Percentiles rank a stretch among this genome's conserved stretches.
Conservation (phyloP, 2,329 filamentous ascomycete species). For the Calonectria pseudoreteaudii region DNA sequence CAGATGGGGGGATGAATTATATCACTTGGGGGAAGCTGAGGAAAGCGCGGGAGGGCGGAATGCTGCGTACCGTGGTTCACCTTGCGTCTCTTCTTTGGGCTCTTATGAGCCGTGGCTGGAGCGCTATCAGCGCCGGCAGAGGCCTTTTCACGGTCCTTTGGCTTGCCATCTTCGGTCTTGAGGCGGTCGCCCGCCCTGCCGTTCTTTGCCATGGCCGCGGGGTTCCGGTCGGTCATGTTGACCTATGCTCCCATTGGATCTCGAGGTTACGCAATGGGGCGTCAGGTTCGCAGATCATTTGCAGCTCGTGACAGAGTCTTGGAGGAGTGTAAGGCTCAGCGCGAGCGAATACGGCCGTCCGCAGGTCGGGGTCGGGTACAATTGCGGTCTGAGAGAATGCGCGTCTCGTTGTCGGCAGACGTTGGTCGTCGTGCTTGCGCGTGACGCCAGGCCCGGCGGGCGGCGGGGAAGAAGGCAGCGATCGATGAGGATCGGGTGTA, state of each 20-base stretch:
- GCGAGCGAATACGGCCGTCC: slow-evolving; percentile 40
- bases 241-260: slow-evolving; percentile 49
- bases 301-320: slow-evolving; percentile 45
- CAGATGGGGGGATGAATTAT: not conserved
- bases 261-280: slow-evolving; percentile 47
- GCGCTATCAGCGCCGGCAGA: slow-evolving; percentile 34
- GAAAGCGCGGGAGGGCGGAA: slow-evolving; percentile 12
- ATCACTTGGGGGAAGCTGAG: not conserved
- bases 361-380: slow-evolving; percentile 34
- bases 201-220: slow-evolving; percentile 48
- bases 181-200: slow-evolving; percentile 40
- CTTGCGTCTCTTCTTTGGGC: slow-evolving; percentile 87
- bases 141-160: slow-evolving; percentile 45
- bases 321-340: slow-evolving; percentile 39
- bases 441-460: slow-evolving; percentile 19
- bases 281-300: slow-evolving; percentile 47
- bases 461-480: slow-evolving; percentile 12
- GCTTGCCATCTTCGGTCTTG: slow-evolving; percentile 45
- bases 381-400: slow-evolving; percentile 32
- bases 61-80: slow-evolving; percentile 83
- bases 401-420: slow-evolving; percentile 18
- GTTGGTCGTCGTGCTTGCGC: slow-evolving; percentile 24
- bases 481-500: slow-evolving; percentile 21
- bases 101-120: slow-evolving; percentile 56
- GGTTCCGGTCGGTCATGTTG: slow-evolving; percentile 50